A percentile compares a stretch with the other conserved stretches of the same genome.
Evolutionary conservation across 495 filamentous ascomycete species (phyloP).

Genomic region (Hyphodiscus hymeniophilus): DNA sequence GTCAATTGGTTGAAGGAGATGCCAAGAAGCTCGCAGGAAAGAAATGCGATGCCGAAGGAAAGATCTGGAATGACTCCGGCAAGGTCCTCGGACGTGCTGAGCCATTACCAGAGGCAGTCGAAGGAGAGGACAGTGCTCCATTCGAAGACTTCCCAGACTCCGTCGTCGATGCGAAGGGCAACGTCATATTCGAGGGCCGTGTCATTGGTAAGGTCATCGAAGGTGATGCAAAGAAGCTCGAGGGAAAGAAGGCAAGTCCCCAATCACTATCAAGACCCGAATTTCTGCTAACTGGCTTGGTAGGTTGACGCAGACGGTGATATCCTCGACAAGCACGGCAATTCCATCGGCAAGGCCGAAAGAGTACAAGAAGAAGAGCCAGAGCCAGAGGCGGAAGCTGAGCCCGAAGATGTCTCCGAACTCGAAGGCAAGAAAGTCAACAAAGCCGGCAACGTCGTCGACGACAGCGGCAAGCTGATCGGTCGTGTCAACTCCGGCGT

Average conservation of each 20-base stretch:
- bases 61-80: conserved; percentile 61
- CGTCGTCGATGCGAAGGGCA: conserved; percentile 59
- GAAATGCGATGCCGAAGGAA: conserved; percentile 60
- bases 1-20: conserved; percentile 57
- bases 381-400: conserved; percentile 33
- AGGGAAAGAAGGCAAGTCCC: conserved; percentile 31
- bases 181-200: conserved; percentile 53
- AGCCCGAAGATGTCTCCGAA: conserved; percentile 49
- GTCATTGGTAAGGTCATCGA: conserved; percentile 55
- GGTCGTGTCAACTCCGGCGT: conserved; percentile 62
- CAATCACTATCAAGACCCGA: conserved; percentile 61
- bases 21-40: conserved; percentile 52
- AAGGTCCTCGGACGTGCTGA: conserved; percentile 65
- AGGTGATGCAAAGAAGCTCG: conserved; percentile 50
- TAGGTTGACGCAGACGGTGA: conserved; percentile 52
- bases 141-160: conserved; percentile 69
- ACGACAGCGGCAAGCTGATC: conserved; percentile 60
- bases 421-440: conserved; percentile 63
- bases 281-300: conserved; percentile 56
- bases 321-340: conserved; percentile 53
- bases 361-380: conserved; percentile 37
- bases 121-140: conserved; percentile 35
- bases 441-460: conserved; percentile 72
- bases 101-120: conserved; percentile 49
- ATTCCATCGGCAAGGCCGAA: conserved; percentile 52